Base-by-base conservation (phyloP, 1,139 yeast genomes). In the Lodderomyces theae region DNA sequence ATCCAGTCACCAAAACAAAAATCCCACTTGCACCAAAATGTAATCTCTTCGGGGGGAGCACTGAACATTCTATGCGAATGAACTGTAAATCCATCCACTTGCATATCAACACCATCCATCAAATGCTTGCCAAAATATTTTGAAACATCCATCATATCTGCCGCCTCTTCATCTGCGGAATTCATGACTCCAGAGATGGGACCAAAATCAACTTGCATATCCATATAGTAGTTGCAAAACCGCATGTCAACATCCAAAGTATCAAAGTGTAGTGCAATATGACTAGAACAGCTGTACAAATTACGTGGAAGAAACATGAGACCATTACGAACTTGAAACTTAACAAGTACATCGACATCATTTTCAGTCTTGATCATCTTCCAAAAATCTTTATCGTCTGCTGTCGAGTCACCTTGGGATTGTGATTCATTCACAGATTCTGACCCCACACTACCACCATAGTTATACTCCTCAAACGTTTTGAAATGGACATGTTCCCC, bases 51-150 rank as follows among this genome's bases (percentile, higher is more conserved):
- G 0, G 97, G 97, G 0, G 96, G 96, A 1, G 88, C 60, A 0
- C 98, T 97, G 69, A 89, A 88, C 81, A 89, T 79, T 54, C 97
- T 73, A 57, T 90, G 96, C 1, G 96, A 92, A 60, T 86, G 95
- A 12, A 86, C 72, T 4, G 73, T 56, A 18, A 89, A 56, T 0
- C 89, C 88, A 51, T 82, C 86, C 34, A 31, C 72, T 10, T 65
- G 60, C 11, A 86, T 51, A 26, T 79, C 56, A 6, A 53, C 45
- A 5, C 41, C 34, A 13, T 42, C 40, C 19, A 35, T 39, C 16
- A 59, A 56, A 40, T 60, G 56, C 11, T 40, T 38, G 15, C 53
- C 43, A 3, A 46, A 47, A 49, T 71, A 71, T 11, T 43, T 46
- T 1, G 53, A 51, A 8, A 64, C 60, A 40, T 64, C 57, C 42